These are phyloP conservation scores for Annulohypoxylon truncatum DNA, from an alignment of 2,329 filamentous ascomycete genomes.

Conservation along the genomic window DNA sequence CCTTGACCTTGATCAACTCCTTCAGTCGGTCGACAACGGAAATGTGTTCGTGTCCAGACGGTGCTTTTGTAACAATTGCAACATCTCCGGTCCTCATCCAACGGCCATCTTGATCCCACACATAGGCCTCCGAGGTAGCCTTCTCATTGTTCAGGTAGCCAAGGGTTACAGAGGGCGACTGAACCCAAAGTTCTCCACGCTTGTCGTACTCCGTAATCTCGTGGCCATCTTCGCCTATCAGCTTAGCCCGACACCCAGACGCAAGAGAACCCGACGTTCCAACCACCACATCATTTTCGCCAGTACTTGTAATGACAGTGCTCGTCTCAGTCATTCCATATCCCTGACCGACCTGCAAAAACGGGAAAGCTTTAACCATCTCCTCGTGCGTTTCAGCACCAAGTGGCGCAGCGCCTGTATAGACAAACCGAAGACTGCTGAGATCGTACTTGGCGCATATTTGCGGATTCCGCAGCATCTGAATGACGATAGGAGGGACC, in stretches of 20 bases:
- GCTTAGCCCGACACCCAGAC: slow-evolving; percentile 71
- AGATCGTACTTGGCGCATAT: slow-evolving; percentile 76
- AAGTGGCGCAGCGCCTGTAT: slow-evolving; percentile 82
- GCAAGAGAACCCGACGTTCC: slow-evolving; percentile 79
- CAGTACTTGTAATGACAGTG: slow-evolving; percentile 74
- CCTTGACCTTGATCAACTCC: slow-evolving; percentile 65
- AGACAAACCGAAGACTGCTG: slow-evolving; percentile 72
- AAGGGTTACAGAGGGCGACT: slow-evolving; percentile 79
- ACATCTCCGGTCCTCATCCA: slow-evolving; percentile 92
- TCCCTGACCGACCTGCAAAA: slow-evolving; percentile 71
- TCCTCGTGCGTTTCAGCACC: slow-evolving; percentile 78
- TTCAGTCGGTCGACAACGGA: slow-evolving; percentile 82
- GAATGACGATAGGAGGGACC: slow-evolving; percentile 86
- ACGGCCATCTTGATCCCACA: slow-evolving; percentile 71
- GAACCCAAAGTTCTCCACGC: slow-evolving; percentile 84
- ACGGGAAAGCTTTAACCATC: slow-evolving; percentile 55
- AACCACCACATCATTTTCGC: slow-evolving; percentile 72
- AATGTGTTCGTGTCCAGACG: slow-evolving; percentile 79
- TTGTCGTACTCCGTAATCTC: slow-evolving; percentile 74
- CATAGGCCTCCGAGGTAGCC: slow-evolving; percentile 83
- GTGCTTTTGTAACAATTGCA: slow-evolving; percentile 73
- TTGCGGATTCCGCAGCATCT: slow-evolving; percentile 74
- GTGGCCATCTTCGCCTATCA: slow-evolving; percentile 74
- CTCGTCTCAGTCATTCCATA: slow-evolving; percentile 84
- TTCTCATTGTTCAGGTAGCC: slow-evolving; percentile 90